Conservation (phyloP, 768 basidiomycete species). For the Suillus clintonianus region DNA sequence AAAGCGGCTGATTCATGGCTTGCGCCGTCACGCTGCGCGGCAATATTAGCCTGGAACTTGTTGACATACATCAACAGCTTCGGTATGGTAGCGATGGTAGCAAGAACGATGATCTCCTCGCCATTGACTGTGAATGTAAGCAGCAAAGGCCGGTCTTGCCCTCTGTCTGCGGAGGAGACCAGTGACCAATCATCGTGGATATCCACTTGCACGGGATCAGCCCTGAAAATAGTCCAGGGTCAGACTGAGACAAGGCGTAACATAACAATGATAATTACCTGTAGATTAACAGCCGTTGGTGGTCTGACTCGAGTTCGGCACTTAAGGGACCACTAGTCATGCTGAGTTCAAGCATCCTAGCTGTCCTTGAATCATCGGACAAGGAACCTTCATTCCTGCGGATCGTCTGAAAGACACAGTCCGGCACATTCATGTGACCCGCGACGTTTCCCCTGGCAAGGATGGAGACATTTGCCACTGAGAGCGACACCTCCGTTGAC, state of each 20-base stretch:
- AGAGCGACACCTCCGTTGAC: slow-evolving; percentile 65
- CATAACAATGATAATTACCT: slow-evolving; percentile 47
- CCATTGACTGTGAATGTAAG: slow-evolving; percentile 79
- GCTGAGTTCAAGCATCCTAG: slow-evolving; percentile 68
- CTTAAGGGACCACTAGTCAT: slow-evolving; percentile 74
- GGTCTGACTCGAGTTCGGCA: slow-evolving; percentile 72
- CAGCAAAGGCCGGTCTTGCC: slow-evolving; percentile 54
- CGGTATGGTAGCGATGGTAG: slow-evolving; percentile 75
- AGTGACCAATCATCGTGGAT: slow-evolving; percentile 84
- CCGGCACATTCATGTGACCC: slow-evolving; percentile 64
- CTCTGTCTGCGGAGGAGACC: slow-evolving; percentile 39
- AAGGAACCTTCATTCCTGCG: slow-evolving; percentile 52
- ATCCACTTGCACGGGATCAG: slow-evolving; percentile 74
- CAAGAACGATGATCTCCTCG: slow-evolving; percentile 64
- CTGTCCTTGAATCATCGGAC: slow-evolving; percentile 33
- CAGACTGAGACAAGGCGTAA: neutral
- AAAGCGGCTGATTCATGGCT: slow-evolving; percentile 79
- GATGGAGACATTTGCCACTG: slow-evolving; percentile 55
- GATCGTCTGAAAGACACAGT: slow-evolving; percentile 75
- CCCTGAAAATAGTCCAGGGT: slow-evolving; percentile 41
- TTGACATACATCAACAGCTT: slow-evolving; percentile 72
- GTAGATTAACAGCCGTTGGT: slow-evolving; percentile 72
- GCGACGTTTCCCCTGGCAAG: slow-evolving; percentile 70
- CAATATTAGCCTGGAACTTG: slow-evolving; percentile 74
- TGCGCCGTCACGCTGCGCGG: slow-evolving; percentile 73